A percentile compares a stretch with the other conserved stretches of the same genome.
Conservation (phyloP, 129 eudicot genomes). For the Lactuca saligna region DNA sequence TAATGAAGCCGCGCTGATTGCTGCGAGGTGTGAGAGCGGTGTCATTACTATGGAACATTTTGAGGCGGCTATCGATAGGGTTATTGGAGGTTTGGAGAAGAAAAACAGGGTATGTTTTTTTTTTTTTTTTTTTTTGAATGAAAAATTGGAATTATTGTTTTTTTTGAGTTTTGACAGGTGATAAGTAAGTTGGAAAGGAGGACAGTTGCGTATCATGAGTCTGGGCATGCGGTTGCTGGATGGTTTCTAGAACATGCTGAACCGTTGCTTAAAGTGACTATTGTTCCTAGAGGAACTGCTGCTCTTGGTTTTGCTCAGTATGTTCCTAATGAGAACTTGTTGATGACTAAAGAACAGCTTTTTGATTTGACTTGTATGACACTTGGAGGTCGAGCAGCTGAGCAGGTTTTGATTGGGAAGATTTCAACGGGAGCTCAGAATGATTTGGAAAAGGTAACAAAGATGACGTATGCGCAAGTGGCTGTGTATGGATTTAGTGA, state of each 20-base stretch:
- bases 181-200: constrained; percentile 78
- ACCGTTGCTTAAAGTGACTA: constrained; percentile 84
- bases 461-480: constrained; percentile 93
- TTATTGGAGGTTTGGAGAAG: constrained; percentile 82
- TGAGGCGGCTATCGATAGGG: constrained; percentile 79
- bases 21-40: constrained; percentile 62
- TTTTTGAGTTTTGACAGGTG: constrained; percentile 44
- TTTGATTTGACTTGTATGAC: constrained; percentile 96
- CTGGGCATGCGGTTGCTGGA: constrained; percentile 93
- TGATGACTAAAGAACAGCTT: constrained; percentile 92
- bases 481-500: constrained; percentile 92
- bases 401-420: constrained; percentile 84
- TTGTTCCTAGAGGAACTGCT: constrained; percentile 91
- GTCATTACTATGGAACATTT: constrained; percentile 62
- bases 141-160: neutral
- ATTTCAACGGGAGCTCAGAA: constrained; percentile 94
- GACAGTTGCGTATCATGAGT: constrained; percentile 93
- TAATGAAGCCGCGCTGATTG: constrained; percentile 79
- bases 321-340: constrained; percentile 79
- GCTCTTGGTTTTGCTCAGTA: constrained; percentile 96
- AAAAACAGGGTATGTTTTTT: constrained; percentile 58
- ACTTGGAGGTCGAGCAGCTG: constrained; percentile 92
- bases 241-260: constrained; percentile 95
- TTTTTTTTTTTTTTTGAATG: neutral
- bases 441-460: constrained; percentile 86